Evolutionary conservation across 257 asterid genomes (phyloP).

Genomic region (Solanum appendiculatum): DNA sequence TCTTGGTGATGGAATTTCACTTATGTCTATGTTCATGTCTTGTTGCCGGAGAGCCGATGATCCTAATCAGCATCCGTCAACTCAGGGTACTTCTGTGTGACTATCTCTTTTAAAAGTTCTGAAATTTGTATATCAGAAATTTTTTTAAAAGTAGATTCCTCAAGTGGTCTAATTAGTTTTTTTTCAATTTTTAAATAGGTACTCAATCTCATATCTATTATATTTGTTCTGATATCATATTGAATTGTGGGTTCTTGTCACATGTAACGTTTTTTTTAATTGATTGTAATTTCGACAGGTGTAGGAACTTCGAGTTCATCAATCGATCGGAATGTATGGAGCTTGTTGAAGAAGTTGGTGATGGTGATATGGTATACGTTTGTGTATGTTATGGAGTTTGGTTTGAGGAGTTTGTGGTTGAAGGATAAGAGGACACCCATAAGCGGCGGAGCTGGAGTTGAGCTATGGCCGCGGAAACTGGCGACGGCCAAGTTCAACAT

Average conservation of each 20-base stretch:
- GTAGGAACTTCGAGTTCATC: constrained; percentile 9
- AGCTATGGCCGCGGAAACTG: constrained; percentile 40
- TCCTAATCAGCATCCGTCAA: constrained; percentile 23
- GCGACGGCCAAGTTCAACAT: constrained; percentile 28
- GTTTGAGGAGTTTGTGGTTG: constrained; percentile 25
- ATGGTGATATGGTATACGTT: constrained; percentile 23
- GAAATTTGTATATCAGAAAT: no score
- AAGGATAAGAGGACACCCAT: constrained; percentile 23
- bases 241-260: neutral
- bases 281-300: neutral
- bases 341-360: constrained; percentile 12
- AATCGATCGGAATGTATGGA: constrained; percentile 8
- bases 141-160: no score
- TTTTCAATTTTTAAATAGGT: no score
- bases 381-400: constrained; percentile 16
- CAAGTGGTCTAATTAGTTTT: no score
- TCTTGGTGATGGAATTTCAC: constrained; percentile 71
- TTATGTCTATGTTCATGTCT: constrained; percentile 51
- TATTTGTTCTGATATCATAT: no score
- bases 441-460: constrained; percentile 38
- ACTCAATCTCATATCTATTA: no score
- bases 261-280: neutral
- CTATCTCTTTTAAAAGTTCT: rapidly evolving
- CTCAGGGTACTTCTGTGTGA: neutral
- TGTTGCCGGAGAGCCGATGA: constrained; percentile 44